Evolutionary conservation across 2,329 filamentous ascomycete genomes (phyloP).

Genomic region (Monosporascus sp.): DNA sequence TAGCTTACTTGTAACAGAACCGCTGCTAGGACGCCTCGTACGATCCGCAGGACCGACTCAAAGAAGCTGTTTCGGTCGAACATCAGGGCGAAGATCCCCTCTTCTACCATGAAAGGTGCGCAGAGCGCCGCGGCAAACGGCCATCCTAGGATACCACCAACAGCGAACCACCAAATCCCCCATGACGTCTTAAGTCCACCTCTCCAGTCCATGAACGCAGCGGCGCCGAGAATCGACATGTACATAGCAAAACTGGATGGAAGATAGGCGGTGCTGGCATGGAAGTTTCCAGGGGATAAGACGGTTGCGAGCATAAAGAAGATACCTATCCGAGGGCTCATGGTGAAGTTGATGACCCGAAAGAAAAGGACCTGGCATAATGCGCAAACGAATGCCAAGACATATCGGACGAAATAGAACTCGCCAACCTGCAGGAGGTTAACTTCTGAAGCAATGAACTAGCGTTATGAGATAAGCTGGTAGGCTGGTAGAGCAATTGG

Average conservation of each 20-base stretch:
- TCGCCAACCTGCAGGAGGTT: conserved; percentile 48
- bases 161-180: conserved; percentile 86
- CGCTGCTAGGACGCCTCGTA: conserved; percentile 62
- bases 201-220: conserved; percentile 86
- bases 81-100: conserved; percentile 53
- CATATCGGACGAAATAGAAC: conserved; percentile 81
- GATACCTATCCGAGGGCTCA: conserved; percentile 79
- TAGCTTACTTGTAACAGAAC: conserved; percentile 62
- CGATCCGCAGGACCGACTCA: conserved; percentile 54
- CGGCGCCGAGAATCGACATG: conserved; percentile 75
- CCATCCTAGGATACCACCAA: conserved; percentile 85
- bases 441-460: not conserved
- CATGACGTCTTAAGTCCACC: conserved; percentile 72
- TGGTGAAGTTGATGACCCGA: conserved; percentile 65
- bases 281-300: conserved; percentile 87
- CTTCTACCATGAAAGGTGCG: conserved; percentile 75
- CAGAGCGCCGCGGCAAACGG: conserved; percentile 84
- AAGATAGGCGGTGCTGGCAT: conserved; percentile 79
- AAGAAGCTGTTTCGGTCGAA: conserved; percentile 54
- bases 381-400: conserved; percentile 71
- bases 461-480: not conserved
- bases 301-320: conserved; percentile 75
- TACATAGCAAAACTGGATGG: conserved; percentile 98
- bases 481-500: not conserved
- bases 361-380: conserved; percentile 78